Percentiles rank a stretch among this genome's conserved stretches.
phyloP scores from a whole-genome alignment of 1,139 yeast genomes.

The Sugiyamaella neomexicana region DNA sequence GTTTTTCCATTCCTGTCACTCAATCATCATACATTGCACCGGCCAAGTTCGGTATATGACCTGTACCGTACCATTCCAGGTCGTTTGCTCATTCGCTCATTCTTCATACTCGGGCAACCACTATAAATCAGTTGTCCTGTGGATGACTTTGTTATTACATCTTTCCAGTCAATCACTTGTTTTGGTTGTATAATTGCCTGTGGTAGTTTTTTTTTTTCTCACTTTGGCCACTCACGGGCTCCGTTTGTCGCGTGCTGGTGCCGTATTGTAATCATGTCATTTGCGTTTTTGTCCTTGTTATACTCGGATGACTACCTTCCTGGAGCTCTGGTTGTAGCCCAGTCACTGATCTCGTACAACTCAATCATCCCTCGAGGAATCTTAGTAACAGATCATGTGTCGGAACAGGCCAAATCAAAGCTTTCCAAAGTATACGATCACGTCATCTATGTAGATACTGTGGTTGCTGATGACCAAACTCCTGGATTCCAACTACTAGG shows the following conservation, averaged over 20 bases:
- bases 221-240: no score
- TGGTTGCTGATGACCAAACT: conserved; percentile 33
- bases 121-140: no score
- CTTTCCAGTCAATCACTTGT: not conserved
- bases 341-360: conserved; percentile 38
- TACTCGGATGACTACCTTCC: conserved; percentile 68
- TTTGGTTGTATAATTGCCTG: not conserved
- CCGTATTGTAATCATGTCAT: no score
- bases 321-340: conserved; percentile 70
- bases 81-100: no score
- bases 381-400: conserved; percentile 39
- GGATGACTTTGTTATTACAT: no score
- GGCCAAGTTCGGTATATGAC: no score
- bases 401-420: conserved; percentile 28
- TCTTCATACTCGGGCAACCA: no score
- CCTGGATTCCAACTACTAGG: conserved; percentile 50
- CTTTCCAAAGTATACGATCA: conserved; percentile 37
- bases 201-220: no score
- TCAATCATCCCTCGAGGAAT: conserved; percentile 34
- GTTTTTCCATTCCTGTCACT: no score
- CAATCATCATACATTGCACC: no score
- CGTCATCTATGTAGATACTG: conserved; percentile 39
- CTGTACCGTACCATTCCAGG: no score
- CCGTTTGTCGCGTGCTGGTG: no score
- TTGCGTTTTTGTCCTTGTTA: conserved; percentile 66